These are phyloP conservation scores for Vitis amurensis DNA, from an alignment of 164 flowering plant genomes.

Conservation along the genomic window DNA sequence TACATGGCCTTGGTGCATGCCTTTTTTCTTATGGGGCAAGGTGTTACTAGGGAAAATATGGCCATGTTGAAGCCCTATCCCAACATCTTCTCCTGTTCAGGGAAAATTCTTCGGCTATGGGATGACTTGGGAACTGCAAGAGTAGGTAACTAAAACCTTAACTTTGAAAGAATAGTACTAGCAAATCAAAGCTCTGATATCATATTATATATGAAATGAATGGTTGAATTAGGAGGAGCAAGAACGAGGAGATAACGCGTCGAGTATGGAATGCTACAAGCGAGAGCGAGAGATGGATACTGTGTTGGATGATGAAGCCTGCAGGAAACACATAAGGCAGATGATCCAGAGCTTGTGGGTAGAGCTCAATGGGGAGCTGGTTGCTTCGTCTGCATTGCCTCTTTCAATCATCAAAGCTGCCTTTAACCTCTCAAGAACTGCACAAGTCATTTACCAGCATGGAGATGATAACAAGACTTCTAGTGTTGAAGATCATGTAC, in stretches of 20 bases:
- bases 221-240: too few species aligned
- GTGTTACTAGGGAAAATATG: slow-evolving; percentile 11
- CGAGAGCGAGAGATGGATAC: slow-evolving; percentile 8
- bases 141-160: slow-evolving; percentile 9
- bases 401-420: slow-evolving; percentile 19
- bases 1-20: slow-evolving; percentile 33
- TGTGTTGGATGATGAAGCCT: slow-evolving; percentile 12
- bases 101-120: slow-evolving; percentile 31
- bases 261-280: slow-evolving; percentile 32
- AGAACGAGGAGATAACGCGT: slow-evolving; percentile 37
- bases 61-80: slow-evolving; percentile 21
- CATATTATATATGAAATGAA: too few species aligned
- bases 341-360: slow-evolving; percentile 24
- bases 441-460: slow-evolving; percentile 30
- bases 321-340: slow-evolving; percentile 12
- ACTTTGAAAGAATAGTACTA: neutral
- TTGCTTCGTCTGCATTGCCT: slow-evolving; percentile 11
- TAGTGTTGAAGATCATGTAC: slow-evolving; percentile 16
- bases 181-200: too few species aligned
- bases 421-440: slow-evolving; percentile 28
- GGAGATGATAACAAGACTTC: slow-evolving; percentile 20
- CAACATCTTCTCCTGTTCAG: slow-evolving; percentile 18
- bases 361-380: slow-evolving; percentile 23
- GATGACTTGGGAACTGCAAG: slow-evolving; percentile 38
- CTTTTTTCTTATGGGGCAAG: slow-evolving; percentile 27